Evolutionary conservation across 805 yeast genomes (phyloP), one percentile per base, ranked within the genome.

Genomic region (Lipomyces sp.): DNA sequence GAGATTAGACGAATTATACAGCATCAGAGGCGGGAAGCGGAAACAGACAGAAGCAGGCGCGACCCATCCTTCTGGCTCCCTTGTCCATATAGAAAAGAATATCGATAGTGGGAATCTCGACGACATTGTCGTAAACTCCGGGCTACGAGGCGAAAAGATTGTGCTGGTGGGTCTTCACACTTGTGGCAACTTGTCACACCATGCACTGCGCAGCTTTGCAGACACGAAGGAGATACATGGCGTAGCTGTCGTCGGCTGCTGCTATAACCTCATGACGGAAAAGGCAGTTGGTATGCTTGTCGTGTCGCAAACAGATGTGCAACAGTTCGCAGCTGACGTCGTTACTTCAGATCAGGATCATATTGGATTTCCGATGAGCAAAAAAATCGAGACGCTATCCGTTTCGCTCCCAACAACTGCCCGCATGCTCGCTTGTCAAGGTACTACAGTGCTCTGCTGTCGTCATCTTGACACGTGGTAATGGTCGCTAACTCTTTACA

Each of bases 391-490:
- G n/a, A 2, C 38, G 11, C 33, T 29, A 21, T 26, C 41, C 21
- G 22, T 56, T 24, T 43, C 55, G 11, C 28, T 60, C 5, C 50
- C 60, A 10, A 46, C 38, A 6, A 39, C 58, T 1, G 57, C 63
- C 11, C 42, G 60, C 6, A 60, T 60, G 63, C 49, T 60, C 13
- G 63, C 63, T 14, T 59, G 61, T 29, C 62, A 59, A 34, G 53
- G 53, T 49, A 38, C n/a, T n/a, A n/a, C n/a, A n/a, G n/a, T n/a
- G n/a, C n/a, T n/a, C n/a, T n/a, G n/a, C n/a, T 6, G 22, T 2
- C 4, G 10, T 26, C 22, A 8, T 4, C 11, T 11, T 23, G 16
- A 22, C 23, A 21, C 13, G 14, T 16, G 23, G 3, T 13, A 18
- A 4, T 2, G 28, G 16, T 26, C 6, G n/a, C 6, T 32, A 31